These are phyloP conservation scores for Verticillium dahliae DNA, from an alignment of 2,329 filamentous ascomycete species.

Conservation along the genomic window DNA sequence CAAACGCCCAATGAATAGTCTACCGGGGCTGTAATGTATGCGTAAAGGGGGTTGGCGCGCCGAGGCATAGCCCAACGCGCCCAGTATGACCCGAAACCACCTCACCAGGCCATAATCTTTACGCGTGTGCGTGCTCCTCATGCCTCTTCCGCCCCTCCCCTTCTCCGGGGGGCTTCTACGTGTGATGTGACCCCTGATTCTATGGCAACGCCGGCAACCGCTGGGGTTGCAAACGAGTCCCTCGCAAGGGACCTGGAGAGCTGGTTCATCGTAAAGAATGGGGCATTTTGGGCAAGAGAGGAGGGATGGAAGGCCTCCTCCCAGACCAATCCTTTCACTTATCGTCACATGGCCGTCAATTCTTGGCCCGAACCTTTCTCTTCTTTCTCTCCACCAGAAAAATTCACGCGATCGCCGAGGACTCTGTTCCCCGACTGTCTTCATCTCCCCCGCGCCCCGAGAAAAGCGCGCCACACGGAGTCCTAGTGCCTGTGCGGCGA, in stretches of 20 bases:
- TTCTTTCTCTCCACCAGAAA: no score
- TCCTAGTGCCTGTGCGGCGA: constrained; percentile 25
- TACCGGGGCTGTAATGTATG: background rate
- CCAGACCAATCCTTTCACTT: background rate
- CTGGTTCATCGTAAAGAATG: no score
- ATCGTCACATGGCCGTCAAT: background rate
- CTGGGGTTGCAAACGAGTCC: background rate
- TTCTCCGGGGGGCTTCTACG: background rate
- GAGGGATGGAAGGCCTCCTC: background rate
- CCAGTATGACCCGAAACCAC: background rate
- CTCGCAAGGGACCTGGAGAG: background rate
- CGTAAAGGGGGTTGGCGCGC: background rate
- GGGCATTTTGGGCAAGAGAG: background rate
- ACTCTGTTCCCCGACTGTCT: background rate
- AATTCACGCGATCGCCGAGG: no score
- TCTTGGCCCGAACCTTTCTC: background rate
- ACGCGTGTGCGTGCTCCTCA: no score
- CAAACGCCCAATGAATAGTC: background rate
- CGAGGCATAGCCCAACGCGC: background rate
- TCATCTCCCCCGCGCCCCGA: background rate
- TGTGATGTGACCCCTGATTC: background rate
- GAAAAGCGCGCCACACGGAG: background rate
- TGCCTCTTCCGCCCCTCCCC: background rate
- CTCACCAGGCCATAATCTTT: no score
- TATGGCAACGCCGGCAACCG: background rate